These are phyloP conservation scores for Mycosarcoma maydis DNA, from an alignment of 1,284 basidiomycete species.

Conservation along the genomic window DNA sequence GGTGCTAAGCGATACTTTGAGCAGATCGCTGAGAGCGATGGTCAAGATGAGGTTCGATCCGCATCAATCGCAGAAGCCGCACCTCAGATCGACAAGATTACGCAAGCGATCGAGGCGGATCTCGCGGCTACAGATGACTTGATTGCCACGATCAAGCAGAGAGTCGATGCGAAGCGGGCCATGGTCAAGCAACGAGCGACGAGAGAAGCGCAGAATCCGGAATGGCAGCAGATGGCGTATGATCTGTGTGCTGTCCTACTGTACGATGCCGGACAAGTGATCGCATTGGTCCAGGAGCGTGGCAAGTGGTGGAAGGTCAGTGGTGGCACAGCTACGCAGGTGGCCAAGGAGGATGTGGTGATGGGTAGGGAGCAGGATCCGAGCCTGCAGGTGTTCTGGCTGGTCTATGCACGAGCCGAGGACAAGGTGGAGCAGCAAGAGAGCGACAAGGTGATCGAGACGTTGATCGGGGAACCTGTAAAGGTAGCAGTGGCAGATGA, in stretches of 20 bases:
- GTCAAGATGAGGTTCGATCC: constrained; percentile 19
- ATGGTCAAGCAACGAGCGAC: constrained; percentile 20
- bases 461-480: constrained; percentile 17
- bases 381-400: constrained; percentile 30
- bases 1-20: constrained; percentile 39
- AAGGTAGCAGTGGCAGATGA: constrained; percentile 35
- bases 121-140: constrained; percentile 21
- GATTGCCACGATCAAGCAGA: constrained; percentile 18
- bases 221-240: constrained; percentile 42
- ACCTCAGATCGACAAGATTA: constrained; percentile 27
- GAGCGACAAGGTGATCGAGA: background rate
- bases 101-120: constrained; percentile 21
- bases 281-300: constrained; percentile 28
- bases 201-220: constrained; percentile 29
- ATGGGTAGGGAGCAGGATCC: constrained; percentile 29
- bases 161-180: constrained; percentile 27
- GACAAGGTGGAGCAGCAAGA: too few relatives aligned
- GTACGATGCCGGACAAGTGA: constrained; percentile 15
- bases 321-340: constrained; percentile 7
- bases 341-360: constrained; percentile 24
- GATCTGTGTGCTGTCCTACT: constrained; percentile 37
- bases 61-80: constrained; percentile 28
- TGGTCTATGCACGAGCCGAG: constrained; percentile 25
- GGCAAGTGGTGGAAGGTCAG: constrained; percentile 34
- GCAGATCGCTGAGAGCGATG: constrained; percentile 9